Conservation (phyloP, 495 filamentous ascomycete genomes). For the Xylaria venustula region DNA sequence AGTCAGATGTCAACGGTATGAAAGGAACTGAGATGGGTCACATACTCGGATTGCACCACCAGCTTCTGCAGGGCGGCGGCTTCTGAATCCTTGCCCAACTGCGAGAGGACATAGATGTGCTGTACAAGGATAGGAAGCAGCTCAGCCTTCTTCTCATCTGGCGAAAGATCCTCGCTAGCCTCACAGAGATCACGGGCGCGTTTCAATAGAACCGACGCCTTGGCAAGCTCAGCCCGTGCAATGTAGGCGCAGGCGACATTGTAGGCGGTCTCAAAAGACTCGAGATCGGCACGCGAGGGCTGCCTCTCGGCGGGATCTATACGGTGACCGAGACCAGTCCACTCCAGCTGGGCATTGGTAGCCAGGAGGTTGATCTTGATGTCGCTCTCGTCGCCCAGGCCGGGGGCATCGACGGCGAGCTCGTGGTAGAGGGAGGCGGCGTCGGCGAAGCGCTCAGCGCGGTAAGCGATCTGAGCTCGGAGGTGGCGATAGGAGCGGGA, state of each 20-base stretch:
- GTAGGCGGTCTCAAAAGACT: constrained; percentile 90
- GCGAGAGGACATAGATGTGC: constrained; percentile 75
- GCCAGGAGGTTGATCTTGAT: constrained; percentile 81
- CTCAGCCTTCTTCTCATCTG: constrained; percentile 82
- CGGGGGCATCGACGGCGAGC: constrained; percentile 48
- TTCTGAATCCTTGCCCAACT: constrained; percentile 70
- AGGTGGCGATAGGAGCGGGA: constrained; percentile 75
- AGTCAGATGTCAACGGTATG: constrained; percentile 20
- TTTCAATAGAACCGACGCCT: constrained; percentile 77
- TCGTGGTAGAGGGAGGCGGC: constrained; percentile 68
- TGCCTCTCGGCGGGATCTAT: constrained; percentile 45
- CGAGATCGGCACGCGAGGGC: constrained; percentile 70
- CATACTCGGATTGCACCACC: constrained; percentile 49
- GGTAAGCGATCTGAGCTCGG: constrained; percentile 85
- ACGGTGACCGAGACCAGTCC: constrained; percentile 58
- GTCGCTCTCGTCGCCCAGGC: constrained; percentile 75
- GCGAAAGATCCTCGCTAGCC: constrained; percentile 73
- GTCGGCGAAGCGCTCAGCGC: constrained; percentile 74
- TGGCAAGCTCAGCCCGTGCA: constrained; percentile 70
- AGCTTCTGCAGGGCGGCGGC: constrained; percentile 64
- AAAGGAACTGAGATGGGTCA: background rate
- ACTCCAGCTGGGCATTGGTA: constrained; percentile 81
- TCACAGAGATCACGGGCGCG: constrained; percentile 85
- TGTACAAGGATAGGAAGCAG: constrained; percentile 83
- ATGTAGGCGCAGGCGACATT: constrained; percentile 88